Percentiles rank a stretch among this genome's conserved stretches.
These are phyloP conservation scores for Chaetomiaceae sp. DNA, from an alignment of 2,329 filamentous ascomycete species.

Conservation along the genomic window DNA sequence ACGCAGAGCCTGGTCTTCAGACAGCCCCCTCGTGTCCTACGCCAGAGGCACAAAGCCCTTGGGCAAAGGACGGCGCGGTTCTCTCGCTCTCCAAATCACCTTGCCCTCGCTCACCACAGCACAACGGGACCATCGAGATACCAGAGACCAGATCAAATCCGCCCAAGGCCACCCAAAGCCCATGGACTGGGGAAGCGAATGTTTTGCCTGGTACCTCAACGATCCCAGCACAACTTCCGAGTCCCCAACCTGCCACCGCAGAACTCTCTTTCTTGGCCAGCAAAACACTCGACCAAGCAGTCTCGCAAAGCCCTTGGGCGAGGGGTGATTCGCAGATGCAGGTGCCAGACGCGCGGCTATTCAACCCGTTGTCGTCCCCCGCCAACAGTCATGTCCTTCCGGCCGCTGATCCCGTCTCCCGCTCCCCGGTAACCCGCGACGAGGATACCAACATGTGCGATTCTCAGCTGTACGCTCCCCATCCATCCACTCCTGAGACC, in stretches of 20 bases:
- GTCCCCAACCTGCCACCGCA: neutral
- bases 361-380: constrained; percentile 22
- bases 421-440: neutral
- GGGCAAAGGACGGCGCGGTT: neutral
- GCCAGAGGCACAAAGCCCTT: constrained; percentile 12
- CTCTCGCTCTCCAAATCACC: neutral
- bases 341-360: constrained; percentile 8
- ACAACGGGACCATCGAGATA: neutral
- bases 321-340: constrained; percentile 24
- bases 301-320: constrained; percentile 23
- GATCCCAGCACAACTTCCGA: neutral
- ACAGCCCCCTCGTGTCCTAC: neutral
- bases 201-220: neutral
- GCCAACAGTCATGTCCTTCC: constrained; percentile 17
- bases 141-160: constrained; percentile 1
- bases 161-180: constrained; percentile 29
- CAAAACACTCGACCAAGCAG: constrained; percentile 4
- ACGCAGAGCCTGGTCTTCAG: neutral
- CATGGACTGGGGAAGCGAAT: constrained; percentile 26
- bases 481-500: constrained; percentile 29
- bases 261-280: constrained; percentile 8
- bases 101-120: neutral
- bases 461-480: constrained; percentile 10
- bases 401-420: neutral
- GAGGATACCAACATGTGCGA: constrained; percentile 14